Evolutionary conservation across 2,329 filamentous ascomycete species (phyloP), one percentile per base, ranked within the genome.

Genomic region (Ilyonectria mors-panacis): DNA sequence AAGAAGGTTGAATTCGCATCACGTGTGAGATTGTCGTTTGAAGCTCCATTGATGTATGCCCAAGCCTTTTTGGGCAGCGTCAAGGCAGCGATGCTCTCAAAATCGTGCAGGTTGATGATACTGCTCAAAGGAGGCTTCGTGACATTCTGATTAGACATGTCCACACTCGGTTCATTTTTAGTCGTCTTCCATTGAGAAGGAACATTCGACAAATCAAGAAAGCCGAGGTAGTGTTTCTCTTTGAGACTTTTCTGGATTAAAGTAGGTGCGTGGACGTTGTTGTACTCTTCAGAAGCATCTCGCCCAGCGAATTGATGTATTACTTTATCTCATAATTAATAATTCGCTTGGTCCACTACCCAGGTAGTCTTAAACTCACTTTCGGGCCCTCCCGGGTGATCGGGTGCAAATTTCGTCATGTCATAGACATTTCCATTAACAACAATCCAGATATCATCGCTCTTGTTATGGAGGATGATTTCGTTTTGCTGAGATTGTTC

Each of bases 341-440:
- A n/a, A 12, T n/a, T 3, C 5, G 8, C 4, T 4, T 7, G 3
- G 2, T n/a, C 15, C 13, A 8, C 19, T 13, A 6, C n/a, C 7
- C 1, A 19, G 9, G 8, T 19, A 21, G n/a, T 30, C 28, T 17
- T 6, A 2, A 2, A 54, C 62, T 30, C 47, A 70, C 68, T 65
- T 13, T 75, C 66, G 8, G 57, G 44, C 4, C 75, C 74, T 17
- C 74, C 74, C 1, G 75, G 75, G 17, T 76, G 75, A 1, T 68
- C 47, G 1, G 70, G 66, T 1, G 74, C 73, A 35, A 76, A 76
- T 12, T 67, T 58, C 0, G 75, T 74, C 23, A 76, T 80, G 77
- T 93, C 89, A 82, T 90, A 93, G 45, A 92, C 89, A 63, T 86
- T 83, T 42, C 86, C 86, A 73, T 92, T 86, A n/a, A 93, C 86